phyloP scores from a whole-genome alignment of 2,329 filamentous ascomycete species.

The Shiraia bambusicola region DNA sequence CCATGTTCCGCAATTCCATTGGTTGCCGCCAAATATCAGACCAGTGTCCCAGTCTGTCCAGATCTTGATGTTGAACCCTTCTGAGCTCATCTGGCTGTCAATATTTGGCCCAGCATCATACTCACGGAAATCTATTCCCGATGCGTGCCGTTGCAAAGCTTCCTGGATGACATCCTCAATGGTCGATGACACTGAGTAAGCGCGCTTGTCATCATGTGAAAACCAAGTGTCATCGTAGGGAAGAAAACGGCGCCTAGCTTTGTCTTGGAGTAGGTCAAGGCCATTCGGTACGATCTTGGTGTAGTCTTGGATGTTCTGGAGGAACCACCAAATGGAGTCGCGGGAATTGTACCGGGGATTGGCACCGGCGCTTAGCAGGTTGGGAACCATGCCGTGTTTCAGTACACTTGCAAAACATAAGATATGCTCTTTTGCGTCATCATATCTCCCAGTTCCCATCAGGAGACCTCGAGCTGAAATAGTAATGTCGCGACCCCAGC shows the following conservation, averaged over 20 bases:
- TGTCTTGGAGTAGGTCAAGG: constrained; percentile 69
- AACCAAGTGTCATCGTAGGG: constrained; percentile 98
- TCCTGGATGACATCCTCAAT: constrained; percentile 92
- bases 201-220: constrained; percentile 72
- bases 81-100: constrained; percentile 88
- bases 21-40: constrained; percentile 90
- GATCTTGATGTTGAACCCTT: constrained; percentile 90
- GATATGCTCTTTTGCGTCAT: constrained; percentile 91
- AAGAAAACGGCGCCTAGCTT: constrained; percentile 80
- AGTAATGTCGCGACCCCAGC: constrained; percentile 97
- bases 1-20: constrained; percentile 96
- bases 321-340: constrained; percentile 96
- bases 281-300: constrained; percentile 79
- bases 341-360: constrained; percentile 91
- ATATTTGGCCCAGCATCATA: constrained; percentile 88
- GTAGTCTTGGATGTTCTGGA: constrained; percentile 96
- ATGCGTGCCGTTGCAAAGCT: constrained; percentile 85
- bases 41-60: constrained; percentile 89
- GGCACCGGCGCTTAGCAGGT: constrained; percentile 82
- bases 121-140: constrained; percentile 88
- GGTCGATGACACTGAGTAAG: constrained; percentile 81
- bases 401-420: constrained; percentile 91
- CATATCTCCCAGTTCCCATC: constrained; percentile 83
- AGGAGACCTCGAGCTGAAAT: constrained; percentile 93
- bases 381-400: constrained; percentile 98